Percentiles rank a stretch among this genome's conserved stretches.
Conservation (phyloP, 805 yeast species). For the Yarrowia porcina region DNA sequence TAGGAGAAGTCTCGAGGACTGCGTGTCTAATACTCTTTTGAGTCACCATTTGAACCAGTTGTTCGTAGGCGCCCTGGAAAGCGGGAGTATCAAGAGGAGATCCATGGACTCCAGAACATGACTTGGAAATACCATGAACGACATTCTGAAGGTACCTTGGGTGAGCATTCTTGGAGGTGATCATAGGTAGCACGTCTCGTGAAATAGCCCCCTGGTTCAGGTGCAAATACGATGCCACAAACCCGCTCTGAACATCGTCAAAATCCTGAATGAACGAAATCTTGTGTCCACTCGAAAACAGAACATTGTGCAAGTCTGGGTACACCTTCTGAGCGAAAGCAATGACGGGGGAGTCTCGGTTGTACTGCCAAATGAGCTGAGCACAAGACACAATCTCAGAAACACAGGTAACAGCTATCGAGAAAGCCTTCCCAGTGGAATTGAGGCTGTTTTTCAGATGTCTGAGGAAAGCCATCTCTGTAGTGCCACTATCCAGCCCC, state of each 20-base stretch:
- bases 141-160: slow-evolving; percentile 11
- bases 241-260: slow-evolving; percentile 8
- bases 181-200: background rate
- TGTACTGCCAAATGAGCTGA: slow-evolving; percentile 21
- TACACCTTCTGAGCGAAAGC: slow-evolving; percentile 14
- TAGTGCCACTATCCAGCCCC: background rate
- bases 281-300: slow-evolving; percentile 13
- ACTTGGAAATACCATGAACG: slow-evolving; percentile 6
- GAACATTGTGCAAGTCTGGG: slow-evolving; percentile 2
- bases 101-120: slow-evolving; percentile 5
- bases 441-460: slow-evolving; percentile 15
- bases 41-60: slow-evolving; percentile 5
- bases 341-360: background rate
- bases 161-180: slow-evolving; percentile 1
- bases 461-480: slow-evolving; percentile 8
- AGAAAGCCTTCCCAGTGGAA: slow-evolving; percentile 21
- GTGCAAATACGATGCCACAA: slow-evolving; percentile 10
- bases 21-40: slow-evolving; percentile 2
- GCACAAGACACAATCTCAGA: slow-evolving; percentile 24
- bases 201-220: slow-evolving; percentile 4
- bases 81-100: slow-evolving; percentile 7
- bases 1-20: background rate
- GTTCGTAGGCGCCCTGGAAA: slow-evolving; percentile 1
- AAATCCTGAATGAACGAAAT: slow-evolving; percentile 1
- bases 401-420: slow-evolving; percentile 2